Conservation (phyloP, 2,329 filamentous ascomycete species). For the Hypoxylon sp. region DNA sequence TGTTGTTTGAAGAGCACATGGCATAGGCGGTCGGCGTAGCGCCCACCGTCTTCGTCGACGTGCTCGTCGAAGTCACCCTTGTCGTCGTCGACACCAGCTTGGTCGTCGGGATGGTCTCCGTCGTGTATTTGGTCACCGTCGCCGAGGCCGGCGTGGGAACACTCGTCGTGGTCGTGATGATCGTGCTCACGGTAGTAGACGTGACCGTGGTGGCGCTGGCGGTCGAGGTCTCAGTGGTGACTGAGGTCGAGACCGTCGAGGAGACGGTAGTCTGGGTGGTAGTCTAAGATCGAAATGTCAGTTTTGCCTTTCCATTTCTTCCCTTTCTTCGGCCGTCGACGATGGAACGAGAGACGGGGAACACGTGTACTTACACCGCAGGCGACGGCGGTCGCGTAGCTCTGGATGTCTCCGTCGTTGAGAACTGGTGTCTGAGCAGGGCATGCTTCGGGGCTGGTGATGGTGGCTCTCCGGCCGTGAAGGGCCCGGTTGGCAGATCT, state of each 20-base stretch:
- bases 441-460: slow-evolving; percentile 1
- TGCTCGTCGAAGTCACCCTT: background rate
- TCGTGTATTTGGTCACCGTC: slow-evolving; percentile 1
- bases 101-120: slow-evolving; percentile 9
- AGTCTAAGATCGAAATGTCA: no score
- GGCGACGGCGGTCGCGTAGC: slow-evolving; percentile 13
- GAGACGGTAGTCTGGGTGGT: slow-evolving; percentile 3
- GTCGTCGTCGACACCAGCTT: slow-evolving; percentile 3
- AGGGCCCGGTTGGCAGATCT: slow-evolving; percentile 1
- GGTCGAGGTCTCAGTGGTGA: slow-evolving; percentile 4
- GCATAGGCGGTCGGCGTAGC: slow-evolving; percentile 13
- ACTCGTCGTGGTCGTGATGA: slow-evolving; percentile 10
- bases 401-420: slow-evolving; percentile 10
- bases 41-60: slow-evolving; percentile 12
- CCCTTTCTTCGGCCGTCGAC: no score
- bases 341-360: no score
- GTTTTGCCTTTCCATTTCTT: no score
- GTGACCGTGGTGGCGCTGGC: slow-evolving; percentile 6
- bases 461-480: slow-evolving; percentile 5
- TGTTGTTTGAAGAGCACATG: slow-evolving; percentile 12
- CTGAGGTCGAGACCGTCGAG: background rate
- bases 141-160: slow-evolving; percentile 9
- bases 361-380: no score
- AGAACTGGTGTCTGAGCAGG: slow-evolving; percentile 4
- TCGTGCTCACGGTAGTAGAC: slow-evolving; percentile 5